Conservation (phyloP, 2,329 filamentous ascomycete genomes). For the Penicillium sclerotiorum region DNA sequence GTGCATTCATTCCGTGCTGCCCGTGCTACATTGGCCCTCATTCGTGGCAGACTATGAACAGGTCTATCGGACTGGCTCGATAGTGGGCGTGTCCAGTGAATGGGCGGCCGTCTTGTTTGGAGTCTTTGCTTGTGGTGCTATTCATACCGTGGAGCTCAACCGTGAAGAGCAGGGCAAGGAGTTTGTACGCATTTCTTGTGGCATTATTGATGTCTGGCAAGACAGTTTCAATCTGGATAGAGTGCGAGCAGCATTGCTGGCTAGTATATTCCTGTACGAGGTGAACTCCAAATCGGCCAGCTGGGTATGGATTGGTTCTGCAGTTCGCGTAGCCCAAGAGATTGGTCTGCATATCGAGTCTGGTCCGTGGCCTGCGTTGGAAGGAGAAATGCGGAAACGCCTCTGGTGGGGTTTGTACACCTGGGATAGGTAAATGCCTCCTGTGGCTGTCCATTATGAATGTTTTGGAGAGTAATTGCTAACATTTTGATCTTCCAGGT, state of each 20-base stretch:
- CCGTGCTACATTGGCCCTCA: slow-evolving; percentile 84
- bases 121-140: slow-evolving; percentile 77
- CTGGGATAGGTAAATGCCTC: slow-evolving; percentile 68
- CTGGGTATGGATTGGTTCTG: slow-evolving; percentile 81
- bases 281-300: slow-evolving; percentile 83
- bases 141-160: slow-evolving; percentile 66
- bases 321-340: slow-evolving; percentile 79
- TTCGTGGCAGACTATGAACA: slow-evolving; percentile 76
- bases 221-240: slow-evolving; percentile 77
- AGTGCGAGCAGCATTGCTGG: slow-evolving; percentile 70
- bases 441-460: not conserved
- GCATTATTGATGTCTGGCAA: slow-evolving; percentile 77
- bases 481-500: slow-evolving; percentile 43
- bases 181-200: slow-evolving; percentile 71
- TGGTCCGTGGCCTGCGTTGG: slow-evolving; percentile 71
- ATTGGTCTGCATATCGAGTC: slow-evolving; percentile 78
- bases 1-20: slow-evolving; percentile 77
- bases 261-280: slow-evolving; percentile 79
- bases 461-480: slow-evolving; percentile 3
- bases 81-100: slow-evolving; percentile 63
- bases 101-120: slow-evolving; percentile 83
- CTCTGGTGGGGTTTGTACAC: slow-evolving; percentile 96
- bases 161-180: slow-evolving; percentile 63
- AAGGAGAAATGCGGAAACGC: slow-evolving; percentile 81
- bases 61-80: slow-evolving; percentile 68